Evolutionary conservation across 345 rosid species (phyloP).

Genomic region (Luvunga scandens): DNA sequence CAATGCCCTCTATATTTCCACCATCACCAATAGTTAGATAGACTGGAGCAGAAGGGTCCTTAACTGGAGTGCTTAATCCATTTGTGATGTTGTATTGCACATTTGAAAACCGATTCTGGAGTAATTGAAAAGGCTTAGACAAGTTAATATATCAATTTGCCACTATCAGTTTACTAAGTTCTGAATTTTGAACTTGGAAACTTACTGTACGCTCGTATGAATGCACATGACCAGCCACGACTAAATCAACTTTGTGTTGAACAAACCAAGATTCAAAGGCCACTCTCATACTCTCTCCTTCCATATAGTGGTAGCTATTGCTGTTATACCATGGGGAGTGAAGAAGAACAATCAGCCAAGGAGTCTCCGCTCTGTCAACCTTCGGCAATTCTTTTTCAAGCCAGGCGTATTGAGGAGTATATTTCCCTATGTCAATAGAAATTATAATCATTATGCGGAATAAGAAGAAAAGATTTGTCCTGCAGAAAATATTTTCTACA

Average conservation of each 20-base stretch:
- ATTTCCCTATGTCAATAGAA: slow-evolving; percentile 20
- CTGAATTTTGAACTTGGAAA: neutral
- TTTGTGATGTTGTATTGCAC: slow-evolving; percentile 36
- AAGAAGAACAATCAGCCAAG: slow-evolving; percentile 37
- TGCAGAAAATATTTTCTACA: neutral
- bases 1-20: slow-evolving; percentile 41
- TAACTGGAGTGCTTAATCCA: slow-evolving; percentile 21
- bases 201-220: slow-evolving; percentile 36
- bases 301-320: slow-evolving; percentile 38
- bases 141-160: neutral
- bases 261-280: slow-evolving; percentile 34
- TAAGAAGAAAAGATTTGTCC: too few species aligned
- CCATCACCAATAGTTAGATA: slow-evolving; percentile 41
- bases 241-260: slow-evolving; percentile 34
- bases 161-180: too few species aligned
- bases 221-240: slow-evolving; percentile 43
- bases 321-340: slow-evolving; percentile 40
- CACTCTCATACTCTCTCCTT: slow-evolving; percentile 42
- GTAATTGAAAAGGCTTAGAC: neutral
- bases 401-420: slow-evolving; percentile 36
- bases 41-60: slow-evolving; percentile 31
- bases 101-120: slow-evolving; percentile 30
- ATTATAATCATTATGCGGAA: neutral
- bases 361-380: slow-evolving; percentile 36
- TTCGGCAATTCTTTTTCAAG: slow-evolving; percentile 30